phyloP scores from a whole-genome alignment of 2,329 filamentous ascomycete genomes.

The Teratosphaeria zuluensis region DNA sequence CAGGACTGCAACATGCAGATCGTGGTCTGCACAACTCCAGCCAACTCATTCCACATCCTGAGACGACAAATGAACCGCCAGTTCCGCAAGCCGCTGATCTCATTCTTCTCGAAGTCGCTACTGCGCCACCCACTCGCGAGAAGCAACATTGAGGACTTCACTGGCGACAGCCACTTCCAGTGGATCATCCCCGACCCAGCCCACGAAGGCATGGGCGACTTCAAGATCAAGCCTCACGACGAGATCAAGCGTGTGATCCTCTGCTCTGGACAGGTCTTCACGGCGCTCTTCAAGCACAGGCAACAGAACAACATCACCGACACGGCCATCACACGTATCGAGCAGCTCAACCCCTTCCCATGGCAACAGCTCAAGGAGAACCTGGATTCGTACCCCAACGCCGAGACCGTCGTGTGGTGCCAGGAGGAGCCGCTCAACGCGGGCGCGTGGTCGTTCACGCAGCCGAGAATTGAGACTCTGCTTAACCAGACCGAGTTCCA shows the following conservation, averaged over 20 bases:
- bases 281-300: slow-evolving; percentile 82
- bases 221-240: slow-evolving; percentile 62
- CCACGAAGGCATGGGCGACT: slow-evolving; percentile 55
- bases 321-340: slow-evolving; percentile 86
- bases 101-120: slow-evolving; percentile 98
- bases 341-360: slow-evolving; percentile 98
- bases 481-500: slow-evolving; percentile 89
- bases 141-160: slow-evolving; percentile 84
- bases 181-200: slow-evolving; percentile 92
- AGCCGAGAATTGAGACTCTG: slow-evolving; percentile 92
- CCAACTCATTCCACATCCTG: slow-evolving; percentile 93
- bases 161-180: slow-evolving; percentile 81
- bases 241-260: slow-evolving; percentile 90
- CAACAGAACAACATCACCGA: slow-evolving; percentile 77
- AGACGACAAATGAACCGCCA: slow-evolving; percentile 97
- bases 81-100: slow-evolving; percentile 94
- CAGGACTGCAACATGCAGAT: slow-evolving; percentile 99
- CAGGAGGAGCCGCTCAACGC: slow-evolving; percentile 98
- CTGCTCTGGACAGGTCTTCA: slow-evolving; percentile 91
- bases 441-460: slow-evolving; percentile 92
- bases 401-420: slow-evolving; percentile 92
- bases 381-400: slow-evolving; percentile 92
- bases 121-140: slow-evolving; percentile 89
- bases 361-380: slow-evolving; percentile 97
- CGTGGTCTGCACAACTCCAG: slow-evolving; percentile 89